Base-by-base conservation (phyloP, 257 asterid genomes). In the Osmanthus fragrans region DNA sequence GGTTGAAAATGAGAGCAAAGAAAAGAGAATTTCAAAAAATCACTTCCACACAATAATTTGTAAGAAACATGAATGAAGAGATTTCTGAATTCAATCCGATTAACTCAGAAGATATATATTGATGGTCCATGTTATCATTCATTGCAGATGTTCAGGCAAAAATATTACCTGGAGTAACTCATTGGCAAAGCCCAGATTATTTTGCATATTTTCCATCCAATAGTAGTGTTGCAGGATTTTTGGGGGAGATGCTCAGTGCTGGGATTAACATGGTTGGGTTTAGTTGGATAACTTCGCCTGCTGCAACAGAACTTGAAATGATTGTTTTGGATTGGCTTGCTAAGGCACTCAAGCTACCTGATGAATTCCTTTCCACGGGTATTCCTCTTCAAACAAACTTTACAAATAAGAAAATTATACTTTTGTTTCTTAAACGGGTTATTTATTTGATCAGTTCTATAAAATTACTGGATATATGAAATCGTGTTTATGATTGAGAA, bases 211-310 rank as follows among this genome's bases (percentile, higher is more conserved):
- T 80, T 82, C 94, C 97, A 45, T 80, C 92, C 60, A 95, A 95
- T 77, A 91, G 97, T 82, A 95, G 99, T 66, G 78, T 90, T 64
- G 99, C 99, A 0, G 98, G 99, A 63, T 93, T 95, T 77, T 80
- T 95, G 63, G 99, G 99, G 29, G 99, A 95, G 83, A 95, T 95
- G 98, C 96, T 95, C 33, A 91, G 98, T 87, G 97, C 96, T 9
- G 98, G 88, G 42, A 91, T 95, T 83, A 95, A 85, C 84, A 91
- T 91, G 93, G 98, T 95, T 81, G 51, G 99, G 0, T 95, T 95
- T 76, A 95, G 97, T 85, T 95, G 99, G 99, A 90, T 94, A 80
- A 88, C 92, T 42, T 94, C 99, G 72, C 99, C 99, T 58, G 99
- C 99, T 79, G 99, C 99, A 9, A 95, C 99, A 0, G 99, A 95